Conservation (phyloP, 441 rosid genomes). For the Pelargonium citronellum region DNA sequence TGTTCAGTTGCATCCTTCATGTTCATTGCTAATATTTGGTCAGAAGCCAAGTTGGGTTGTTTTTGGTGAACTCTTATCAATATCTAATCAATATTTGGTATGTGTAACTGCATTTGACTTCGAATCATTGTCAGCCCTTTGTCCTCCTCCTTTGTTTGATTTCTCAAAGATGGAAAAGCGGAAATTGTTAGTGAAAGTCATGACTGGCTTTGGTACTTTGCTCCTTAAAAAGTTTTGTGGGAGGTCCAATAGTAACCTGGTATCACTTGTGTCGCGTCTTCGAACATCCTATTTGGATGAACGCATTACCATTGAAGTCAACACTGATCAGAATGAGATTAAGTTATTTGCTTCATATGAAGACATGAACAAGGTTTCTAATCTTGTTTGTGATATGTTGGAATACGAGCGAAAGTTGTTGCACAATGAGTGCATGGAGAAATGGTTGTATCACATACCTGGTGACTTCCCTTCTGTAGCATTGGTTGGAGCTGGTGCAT, state of each 20-base stretch:
- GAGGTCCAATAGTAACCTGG: conserved; percentile 44
- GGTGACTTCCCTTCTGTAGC: conserved; percentile 51
- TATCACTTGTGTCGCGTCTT: conserved; percentile 47
- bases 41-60: conserved; percentile 90
- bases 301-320: conserved; percentile 51
- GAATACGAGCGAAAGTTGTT: conserved; percentile 58
- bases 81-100: conserved; percentile 58
- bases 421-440: conserved; percentile 68
- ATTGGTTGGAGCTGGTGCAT: conserved; percentile 76
- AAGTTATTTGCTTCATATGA: conserved; percentile 43
- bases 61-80: conserved; percentile 67
- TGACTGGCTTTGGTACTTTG: conserved; percentile 54
- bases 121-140: conserved; percentile 46
- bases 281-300: conserved; percentile 49
- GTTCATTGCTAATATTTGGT: conserved; percentile 65
- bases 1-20: conserved; percentile 77
- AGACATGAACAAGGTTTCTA: conserved; percentile 47
- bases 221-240: conserved; percentile 72
- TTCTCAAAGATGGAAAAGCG: conserved; percentile 37
- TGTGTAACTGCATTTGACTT: conserved; percentile 84
- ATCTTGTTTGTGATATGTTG: conserved; percentile 45
- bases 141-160: conserved; percentile 69
- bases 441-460: conserved; percentile 47
- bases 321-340: conserved; percentile 58
- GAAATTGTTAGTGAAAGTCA: conserved; percentile 49